A percentile compares a stretch with the other conserved stretches of the same genome.
These are phyloP conservation scores for Coemansia sp. DNA, from an alignment of 192 early-diverging fungal genomes.

Conservation along the genomic window DNA sequence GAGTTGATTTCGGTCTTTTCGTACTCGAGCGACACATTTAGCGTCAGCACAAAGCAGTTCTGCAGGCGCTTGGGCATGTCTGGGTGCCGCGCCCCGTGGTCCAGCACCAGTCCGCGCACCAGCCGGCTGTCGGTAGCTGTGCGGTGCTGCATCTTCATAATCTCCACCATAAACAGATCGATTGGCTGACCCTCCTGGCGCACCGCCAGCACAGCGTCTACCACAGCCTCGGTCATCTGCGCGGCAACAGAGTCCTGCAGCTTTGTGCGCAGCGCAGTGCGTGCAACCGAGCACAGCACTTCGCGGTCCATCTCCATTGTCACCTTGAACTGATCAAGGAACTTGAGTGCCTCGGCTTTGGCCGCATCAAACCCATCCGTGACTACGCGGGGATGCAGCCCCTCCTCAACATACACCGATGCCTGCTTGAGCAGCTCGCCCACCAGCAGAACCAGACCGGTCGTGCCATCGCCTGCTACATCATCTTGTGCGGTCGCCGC, in stretches of 20 bases:
- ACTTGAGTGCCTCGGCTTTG: constrained; percentile 92
- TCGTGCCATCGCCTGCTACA: constrained; percentile 98
- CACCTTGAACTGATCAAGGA: constrained; percentile 85
- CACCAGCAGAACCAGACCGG: constrained; percentile 93
- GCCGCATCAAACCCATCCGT: constrained; percentile 97
- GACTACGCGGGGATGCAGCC: constrained; percentile 91
- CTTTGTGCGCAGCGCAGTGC: constrained; percentile 95
- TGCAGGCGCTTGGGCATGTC: constrained; percentile 97
- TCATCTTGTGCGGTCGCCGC: constrained; percentile 99
- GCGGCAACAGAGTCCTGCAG: constrained; percentile 88
- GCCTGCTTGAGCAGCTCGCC: constrained; percentile 98
- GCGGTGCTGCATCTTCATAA: constrained; percentile 99
- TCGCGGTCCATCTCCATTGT: constrained; percentile 85
- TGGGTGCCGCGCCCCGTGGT: constrained; percentile 98
- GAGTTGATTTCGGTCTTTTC: constrained; percentile 99
- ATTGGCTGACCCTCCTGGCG: constrained; percentile 79
- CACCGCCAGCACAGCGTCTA: constrained; percentile 93
- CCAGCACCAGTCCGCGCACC: constrained; percentile 92
- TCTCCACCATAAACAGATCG: constrained; percentile 99
- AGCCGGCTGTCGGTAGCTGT: constrained; percentile 95
- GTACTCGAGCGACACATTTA: constrained; percentile 98
- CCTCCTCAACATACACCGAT: constrained; percentile 90
- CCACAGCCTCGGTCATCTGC: constrained; percentile 90
- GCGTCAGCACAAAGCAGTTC: constrained; percentile 87
- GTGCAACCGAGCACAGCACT: constrained; percentile 83